Conservation (phyloP, 2,329 filamentous ascomycete genomes). For the Fusarium duplospermum region DNA sequence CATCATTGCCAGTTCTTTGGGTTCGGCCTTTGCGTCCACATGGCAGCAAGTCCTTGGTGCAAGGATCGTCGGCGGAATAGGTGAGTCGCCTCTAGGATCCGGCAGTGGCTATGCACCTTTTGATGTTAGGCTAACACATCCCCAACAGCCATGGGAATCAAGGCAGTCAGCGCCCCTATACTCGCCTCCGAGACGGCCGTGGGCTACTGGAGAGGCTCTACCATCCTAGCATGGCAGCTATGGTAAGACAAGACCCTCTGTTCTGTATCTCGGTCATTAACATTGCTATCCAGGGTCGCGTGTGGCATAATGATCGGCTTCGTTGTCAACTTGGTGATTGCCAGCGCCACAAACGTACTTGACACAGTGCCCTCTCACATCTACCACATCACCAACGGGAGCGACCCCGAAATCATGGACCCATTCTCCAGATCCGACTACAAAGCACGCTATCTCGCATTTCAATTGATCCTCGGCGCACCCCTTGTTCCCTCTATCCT, state of each 20-base stretch:
- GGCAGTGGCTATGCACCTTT: neutral
- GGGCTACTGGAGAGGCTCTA: slow-evolving; percentile 60
- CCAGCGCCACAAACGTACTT: slow-evolving; percentile 7
- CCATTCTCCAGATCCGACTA: neutral
- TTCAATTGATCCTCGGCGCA: slow-evolving; percentile 50
- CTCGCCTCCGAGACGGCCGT: slow-evolving; percentile 60
- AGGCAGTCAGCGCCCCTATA: slow-evolving; percentile 61
- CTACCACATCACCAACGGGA: neutral
- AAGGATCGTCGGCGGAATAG: slow-evolving; percentile 37
- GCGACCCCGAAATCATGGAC: neutral
- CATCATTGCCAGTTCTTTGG: slow-evolving; percentile 53
- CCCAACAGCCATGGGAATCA: slow-evolving; percentile 58
- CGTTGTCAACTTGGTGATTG: slow-evolving; percentile 35
- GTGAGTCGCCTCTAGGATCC: neutral
- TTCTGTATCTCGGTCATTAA: neutral
- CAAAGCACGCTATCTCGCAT: slow-evolving; percentile 12
- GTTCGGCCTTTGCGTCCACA: slow-evolving; percentile 45
- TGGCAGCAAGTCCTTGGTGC: slow-evolving; percentile 49
- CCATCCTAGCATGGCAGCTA: slow-evolving; percentile 60
- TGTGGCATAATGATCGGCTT: slow-evolving; percentile 43
- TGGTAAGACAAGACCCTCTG: slow-evolving; percentile 49
- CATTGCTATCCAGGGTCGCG: slow-evolving; percentile 29
- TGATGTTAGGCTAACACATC: neutral
- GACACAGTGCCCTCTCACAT: neutral
- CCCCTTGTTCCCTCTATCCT: slow-evolving; percentile 51